Base-by-base conservation (phyloP, 768 basidiomycete genomes). In the Tulasnella calospora region DNA sequence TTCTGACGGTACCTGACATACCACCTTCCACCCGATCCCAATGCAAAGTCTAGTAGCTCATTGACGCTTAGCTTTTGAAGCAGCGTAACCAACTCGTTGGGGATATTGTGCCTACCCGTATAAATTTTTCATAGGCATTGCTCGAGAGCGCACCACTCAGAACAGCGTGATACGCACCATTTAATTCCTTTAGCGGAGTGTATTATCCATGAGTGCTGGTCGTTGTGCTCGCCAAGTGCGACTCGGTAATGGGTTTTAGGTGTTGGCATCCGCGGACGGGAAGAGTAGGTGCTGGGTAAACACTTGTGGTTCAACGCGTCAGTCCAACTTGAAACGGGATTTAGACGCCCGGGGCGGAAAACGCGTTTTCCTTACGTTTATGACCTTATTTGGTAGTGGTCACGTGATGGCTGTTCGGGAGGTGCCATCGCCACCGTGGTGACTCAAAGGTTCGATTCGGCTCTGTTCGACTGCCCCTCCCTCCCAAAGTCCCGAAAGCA, bases 131-230 rank as follows among this genome's bases (percentile, higher is more conserved):
- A 33, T 47, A 30, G 5, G 41, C 9, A 8, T 51, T 15, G 40
- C 30, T n/a, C 41, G 19, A 10, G 46, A 6, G 35, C 27, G 13
- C 41, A 40, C 19, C 15, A 19, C 3, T 5, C 21, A 17, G 46
- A 47, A n/a, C n/a, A n/a, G n/a, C n/a, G n/a, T n/a, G n/a, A 51
- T n/a, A 23, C 75, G 13, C 12, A 76, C 75, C 55, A 76, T 23
- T 38, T 55, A n/a, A 76, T 55, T 6, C 55, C 55, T 57, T 76
- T 69, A 23, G 55, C n/a, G 36, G 51, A 61, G 27, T 76, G 75
- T 12, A 61, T 57, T 19, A 76, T 21, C 38, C 40, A 76, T 4
- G 75, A 76, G 8, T 33, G n/a, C 5, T 23, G 17, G 19, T 57
- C 35, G 9, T 69, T 8, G 27, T 76, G 36, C 35, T 76, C 75